Percentiles rank a stretch among this genome's conserved stretches.
These are phyloP conservation scores for Climacium dendroides DNA, from an alignment of 225 moss, liverwort and hornwort genomes.

Conservation along the genomic window DNA sequence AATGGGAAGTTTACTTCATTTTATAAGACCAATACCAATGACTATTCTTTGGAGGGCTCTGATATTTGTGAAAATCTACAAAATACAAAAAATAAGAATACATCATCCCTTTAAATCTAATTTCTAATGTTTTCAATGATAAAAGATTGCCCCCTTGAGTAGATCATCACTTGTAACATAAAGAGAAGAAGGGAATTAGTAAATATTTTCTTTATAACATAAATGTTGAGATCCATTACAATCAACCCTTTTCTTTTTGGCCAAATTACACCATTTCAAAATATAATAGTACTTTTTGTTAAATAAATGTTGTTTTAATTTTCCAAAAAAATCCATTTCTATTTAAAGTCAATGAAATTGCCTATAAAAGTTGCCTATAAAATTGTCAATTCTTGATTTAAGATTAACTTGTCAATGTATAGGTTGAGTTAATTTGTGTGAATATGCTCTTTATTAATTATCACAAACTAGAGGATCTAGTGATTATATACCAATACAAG, in stretches of 20 bases:
- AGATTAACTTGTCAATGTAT: not conserved
- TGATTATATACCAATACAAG: not conserved
- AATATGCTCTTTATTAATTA: not conserved
- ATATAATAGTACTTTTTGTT: not conserved
- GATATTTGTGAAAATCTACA: too few species aligned
- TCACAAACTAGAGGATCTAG: not conserved
- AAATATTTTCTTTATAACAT: not conserved
- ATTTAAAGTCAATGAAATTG: not conserved
- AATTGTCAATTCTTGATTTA: not conserved
- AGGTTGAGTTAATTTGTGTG: not conserved
- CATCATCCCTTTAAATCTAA: too few species aligned
- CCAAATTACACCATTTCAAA: not conserved
- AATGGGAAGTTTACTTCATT: too few species aligned
- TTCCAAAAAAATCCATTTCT: not conserved
- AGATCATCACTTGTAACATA: fast-evolving
- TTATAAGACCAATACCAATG: fast-evolving
- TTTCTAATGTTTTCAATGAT: not conserved
- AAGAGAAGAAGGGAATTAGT: not conserved
- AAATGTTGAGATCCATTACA: not conserved
- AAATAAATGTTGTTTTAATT: not conserved
- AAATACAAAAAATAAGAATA: too few species aligned
- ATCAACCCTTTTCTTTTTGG: not conserved
- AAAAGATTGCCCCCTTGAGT: not conserved
- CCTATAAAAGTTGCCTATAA: too few species aligned
- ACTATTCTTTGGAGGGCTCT: too few species aligned